Evolutionary conservation across 106 monocot species (phyloP), one percentile per base, ranked within the genome.

Genomic region (Dendrobium catenatum): DNA sequence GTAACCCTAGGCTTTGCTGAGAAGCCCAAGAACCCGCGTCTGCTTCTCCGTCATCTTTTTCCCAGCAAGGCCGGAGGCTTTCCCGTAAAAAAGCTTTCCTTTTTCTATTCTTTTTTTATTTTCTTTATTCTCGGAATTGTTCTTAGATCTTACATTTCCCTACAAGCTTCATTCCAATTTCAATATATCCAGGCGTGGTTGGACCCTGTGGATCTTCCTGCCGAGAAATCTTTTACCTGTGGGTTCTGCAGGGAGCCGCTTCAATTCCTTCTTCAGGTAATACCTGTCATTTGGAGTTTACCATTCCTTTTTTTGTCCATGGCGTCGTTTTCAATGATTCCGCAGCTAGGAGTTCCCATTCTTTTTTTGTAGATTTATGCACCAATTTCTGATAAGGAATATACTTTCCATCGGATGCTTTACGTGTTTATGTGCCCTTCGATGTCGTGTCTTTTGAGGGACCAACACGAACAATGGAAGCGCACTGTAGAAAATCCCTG

Each of bases 391-490:
- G 92, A 84, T 43, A 90, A 92, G 49, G 86, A 89, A 0, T 89
- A 82, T 0, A 77, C 94, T 2, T 97, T 97, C 66, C 97, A 97
- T 81, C 86, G 97, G 68, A 97, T 86, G 17, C 55, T 97, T 42
- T 94, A 88, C 59, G 90, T 97, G 49, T 97, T 94, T 84, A 94
- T 97, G 88, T 97, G 97, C 83, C 89, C 90, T 20, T 91, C 90
- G 29, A 97, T 97, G 97, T 27, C 85, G 10, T 97, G 97, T 81
- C 89, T 97, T 72, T 85, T 86, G 11, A 81, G 74, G 78, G 97
- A 97, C 74, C 94, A 97, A 61, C 97, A 97, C 46, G 94, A 93
- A 77, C 97, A 97, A 73, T 97, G 94, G 94, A 94, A 89, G 73
- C 75, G 80, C 58, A 79, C 81, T 66, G 82, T 22, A 15, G 88